Evolutionary conservation across 2,329 filamentous ascomycete species (phyloP), one percentile per base, ranked within the genome.

Genomic region (Fusarium nodosum): DNA sequence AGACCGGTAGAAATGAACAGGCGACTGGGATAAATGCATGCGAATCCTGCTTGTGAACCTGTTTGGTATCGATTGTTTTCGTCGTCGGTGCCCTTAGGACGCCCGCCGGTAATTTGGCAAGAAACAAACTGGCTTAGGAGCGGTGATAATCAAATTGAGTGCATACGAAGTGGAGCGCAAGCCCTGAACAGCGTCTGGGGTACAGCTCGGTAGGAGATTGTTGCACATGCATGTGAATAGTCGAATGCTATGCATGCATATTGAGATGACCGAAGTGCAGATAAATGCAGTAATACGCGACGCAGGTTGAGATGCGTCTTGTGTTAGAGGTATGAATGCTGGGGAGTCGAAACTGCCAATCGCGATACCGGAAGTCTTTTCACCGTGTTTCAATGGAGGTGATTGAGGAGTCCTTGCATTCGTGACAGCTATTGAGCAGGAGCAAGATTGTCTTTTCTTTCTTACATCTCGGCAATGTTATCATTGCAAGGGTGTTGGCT

Each of bases 131-230:
- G 63, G 62, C 62, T 60, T 54, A 30, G 61, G 48, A 56, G 51
- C 39, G 56, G 38, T 60, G 59, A 73, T 53, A 72, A 73, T 74
- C 68, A 62, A 74, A 65, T 55, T 52, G 60, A 71, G 51, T 58
- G 61, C 68, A 61, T 64, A 24, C 26, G 33, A 57, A 52, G 72
- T 74, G 72, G 72, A 72, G 60, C 33, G 16, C 38, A 44, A 42
- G 50, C 36, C 38, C 22, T 39, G 44, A 64, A 51, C 45, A 64
- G 50, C 56, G 67, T 74, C 72, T 66, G 72, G 72, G 72, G 72
- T 74, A 56, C 72, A 74, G 68, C 62, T 56, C 45, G 60, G 72
- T 44, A 26, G 56, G 46, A 56, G 53, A 41, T 46, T 61, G 48
- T 33, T 63, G 39, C 22, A 20, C 31, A 48, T 39, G 15, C 31